Conservation (phyloP, 805 yeast genomes). For the Nakazawaea ernobii region DNA sequence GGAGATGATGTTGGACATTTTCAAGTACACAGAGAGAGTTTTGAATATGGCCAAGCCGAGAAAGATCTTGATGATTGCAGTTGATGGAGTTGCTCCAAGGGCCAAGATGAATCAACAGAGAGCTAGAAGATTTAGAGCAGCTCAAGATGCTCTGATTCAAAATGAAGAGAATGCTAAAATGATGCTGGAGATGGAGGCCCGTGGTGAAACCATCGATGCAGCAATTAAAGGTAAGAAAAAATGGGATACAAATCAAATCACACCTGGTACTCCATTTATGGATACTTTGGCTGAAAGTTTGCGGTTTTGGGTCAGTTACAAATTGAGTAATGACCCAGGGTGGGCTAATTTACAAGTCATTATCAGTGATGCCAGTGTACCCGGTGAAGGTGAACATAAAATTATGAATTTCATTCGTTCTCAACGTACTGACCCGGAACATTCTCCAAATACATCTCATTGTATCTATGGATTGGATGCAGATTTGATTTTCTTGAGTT, state of each 20-base stretch:
- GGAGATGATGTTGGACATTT: conserved; percentile 92
- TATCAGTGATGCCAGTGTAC: conserved; percentile 92
- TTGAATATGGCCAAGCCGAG: conserved; percentile 92
- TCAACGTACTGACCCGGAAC: conserved; percentile 80
- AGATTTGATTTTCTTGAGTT: conserved; percentile 89
- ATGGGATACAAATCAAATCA: conserved; percentile 95
- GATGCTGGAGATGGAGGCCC: conserved; percentile 48
- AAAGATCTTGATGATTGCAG: conserved; percentile 88
- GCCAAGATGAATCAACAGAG: conserved; percentile 98
- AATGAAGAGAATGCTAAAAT: conserved; percentile 63
- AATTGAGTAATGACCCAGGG: conserved; percentile 83
- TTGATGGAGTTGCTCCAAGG: conserved; percentile 98
- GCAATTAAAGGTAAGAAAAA: conserved; percentile 66
- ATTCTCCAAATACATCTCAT: conserved; percentile 91
- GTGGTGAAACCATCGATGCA: conserved; percentile 75
- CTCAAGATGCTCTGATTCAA: conserved; percentile 81
- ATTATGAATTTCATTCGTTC: conserved; percentile 93
- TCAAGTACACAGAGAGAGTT: conserved; percentile 88
- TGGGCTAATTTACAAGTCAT: conserved; percentile 89
- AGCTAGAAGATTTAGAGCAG: conserved; percentile 87
- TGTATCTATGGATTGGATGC: conserved; percentile 98
- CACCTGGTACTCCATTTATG: conserved; percentile 99
- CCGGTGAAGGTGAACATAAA: conserved; percentile 99
- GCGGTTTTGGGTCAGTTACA: conserved; percentile 89
- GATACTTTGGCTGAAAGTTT: conserved; percentile 76